These are phyloP conservation scores for Styphnolobium japonicum DNA, from an alignment of 306 rosid genomes.

Conservation along the genomic window DNA sequence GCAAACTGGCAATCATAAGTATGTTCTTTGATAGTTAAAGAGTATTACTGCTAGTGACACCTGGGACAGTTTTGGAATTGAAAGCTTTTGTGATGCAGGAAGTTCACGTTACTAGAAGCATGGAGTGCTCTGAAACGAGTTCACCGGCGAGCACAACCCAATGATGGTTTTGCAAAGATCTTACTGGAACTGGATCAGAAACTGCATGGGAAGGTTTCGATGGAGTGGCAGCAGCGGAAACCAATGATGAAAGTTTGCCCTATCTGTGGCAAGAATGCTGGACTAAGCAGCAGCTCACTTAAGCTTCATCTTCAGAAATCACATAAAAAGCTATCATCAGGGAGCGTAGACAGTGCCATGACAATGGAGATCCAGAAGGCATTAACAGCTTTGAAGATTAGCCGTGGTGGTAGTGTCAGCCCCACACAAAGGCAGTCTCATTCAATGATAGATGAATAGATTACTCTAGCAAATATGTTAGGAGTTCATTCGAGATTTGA, in stretches of 20 bases:
- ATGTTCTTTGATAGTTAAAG: neutral
- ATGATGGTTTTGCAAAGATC: constrained; percentile 81
- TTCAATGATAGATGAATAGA: constrained; percentile 39
- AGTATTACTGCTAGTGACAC: neutral
- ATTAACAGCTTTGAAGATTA: constrained; percentile 53
- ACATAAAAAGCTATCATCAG: constrained; percentile 84
- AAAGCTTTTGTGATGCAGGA: constrained; percentile 52
- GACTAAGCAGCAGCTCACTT: constrained; percentile 86
- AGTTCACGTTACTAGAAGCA: constrained; percentile 62
- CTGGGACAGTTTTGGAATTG: neutral
- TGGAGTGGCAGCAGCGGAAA: constrained; percentile 89
- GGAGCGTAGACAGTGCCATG: constrained; percentile 97
- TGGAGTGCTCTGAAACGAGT: constrained; percentile 75
- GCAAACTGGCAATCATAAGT: neutral
- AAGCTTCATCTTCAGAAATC: constrained; percentile 91
- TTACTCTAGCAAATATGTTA: neutral
- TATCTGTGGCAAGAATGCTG: constrained; percentile 78
- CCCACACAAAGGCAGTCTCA: constrained; percentile 58
- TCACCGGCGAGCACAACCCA: constrained; percentile 92
- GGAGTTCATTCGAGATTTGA: neutral
- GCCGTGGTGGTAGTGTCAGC: constrained; percentile 67
- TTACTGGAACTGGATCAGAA: constrained; percentile 59
- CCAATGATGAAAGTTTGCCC: constrained; percentile 87
- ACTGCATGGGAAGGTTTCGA: constrained; percentile 70
- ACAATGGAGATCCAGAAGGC: constrained; percentile 89